Base-by-base conservation (phyloP, 495 filamentous ascomycete genomes). In the Opeltia flavorubescens region DNA sequence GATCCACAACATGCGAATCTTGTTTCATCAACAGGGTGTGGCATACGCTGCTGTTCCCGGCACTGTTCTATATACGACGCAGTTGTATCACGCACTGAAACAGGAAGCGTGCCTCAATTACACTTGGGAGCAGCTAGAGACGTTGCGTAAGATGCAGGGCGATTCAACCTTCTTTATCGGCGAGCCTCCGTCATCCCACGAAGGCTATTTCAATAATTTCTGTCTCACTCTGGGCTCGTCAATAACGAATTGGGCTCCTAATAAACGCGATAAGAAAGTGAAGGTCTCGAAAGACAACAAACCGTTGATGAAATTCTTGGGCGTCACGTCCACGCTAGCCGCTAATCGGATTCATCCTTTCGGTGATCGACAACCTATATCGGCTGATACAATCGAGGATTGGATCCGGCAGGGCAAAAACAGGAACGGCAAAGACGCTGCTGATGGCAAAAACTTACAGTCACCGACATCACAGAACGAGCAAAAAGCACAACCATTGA, bases 121-220 rank as follows among this genome's bases (percentile, higher is more conserved):
- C 13, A n/a, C 40, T 17, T 43, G 40, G 40, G n/a, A 15, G 25
- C 17, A 43, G 6, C 15, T 43, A 21, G 40, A 43, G 3, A 43
- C 20, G 2, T 43, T 43, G 40, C 15, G 40, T 15, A 43, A 26
- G 15, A 43, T 43, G 40, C 40, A 43, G 25, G 40, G 40, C 18
- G 12, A 43, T 15, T 43, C 40, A 21, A 43, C 40, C 5, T 43
- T 43, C 40, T 43, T 43, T 7, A 26, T 43, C 18, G 20, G 40
- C 40, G 18, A 43, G 6, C 21, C 40, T 9, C 40, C 40, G 25
- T 43, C 40, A 21, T 43, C 40, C 0, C 25, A 21, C 40, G 40
- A 43, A 28, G 40, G 40, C 15, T 43, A 43, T 15, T 43, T 43
- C 40, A 43, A 43, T 21, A 43, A 43, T 21, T 43, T 43, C 40